Percentiles rank a stretch among this genome's conserved stretches.
phyloP scores from a whole-genome alignment of 345 rosid species.

The Eucalyptus pauciflora region DNA sequence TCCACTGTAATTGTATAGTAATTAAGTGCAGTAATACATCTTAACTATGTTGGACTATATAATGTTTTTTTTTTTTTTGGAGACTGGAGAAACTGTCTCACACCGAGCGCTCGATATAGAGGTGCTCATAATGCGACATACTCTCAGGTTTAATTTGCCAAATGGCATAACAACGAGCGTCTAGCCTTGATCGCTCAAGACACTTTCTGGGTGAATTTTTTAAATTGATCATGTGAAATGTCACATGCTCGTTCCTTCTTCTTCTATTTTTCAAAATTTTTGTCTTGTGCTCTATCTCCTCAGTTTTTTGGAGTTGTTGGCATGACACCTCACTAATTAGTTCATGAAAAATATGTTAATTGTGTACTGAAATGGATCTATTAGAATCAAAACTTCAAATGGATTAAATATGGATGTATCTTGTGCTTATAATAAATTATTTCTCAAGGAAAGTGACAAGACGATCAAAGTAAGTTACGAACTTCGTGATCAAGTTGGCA shows the following conservation, averaged over 20 bases:
- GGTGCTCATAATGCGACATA: background rate
- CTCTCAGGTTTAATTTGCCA: background rate
- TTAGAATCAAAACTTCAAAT: too few relatives aligned
- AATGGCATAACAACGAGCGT: background rate
- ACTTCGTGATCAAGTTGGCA: too few relatives aligned
- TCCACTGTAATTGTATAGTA: background rate
- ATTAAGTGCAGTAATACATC: background rate
- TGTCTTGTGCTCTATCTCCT: background rate
- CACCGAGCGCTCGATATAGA: fast-evolving
- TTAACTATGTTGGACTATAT: background rate
- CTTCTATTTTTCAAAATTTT: too few relatives aligned
- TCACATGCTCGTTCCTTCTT: background rate
- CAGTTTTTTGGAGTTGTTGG: background rate
- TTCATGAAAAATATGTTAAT: background rate
- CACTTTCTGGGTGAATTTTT: background rate
- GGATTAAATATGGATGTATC: too few relatives aligned
- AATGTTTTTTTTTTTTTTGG: too few relatives aligned
- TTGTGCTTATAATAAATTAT: too few relatives aligned
- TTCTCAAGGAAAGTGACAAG: too few relatives aligned
- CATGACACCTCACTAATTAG: background rate
- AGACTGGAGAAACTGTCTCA: too few relatives aligned
- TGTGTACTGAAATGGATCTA: too few relatives aligned
- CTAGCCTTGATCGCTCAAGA: background rate
- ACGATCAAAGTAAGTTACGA: too few relatives aligned
- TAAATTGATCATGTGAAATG: background rate